Conservation (phyloP, 163 green algal species). For the Chlamydomonas reinhardtii region DNA sequence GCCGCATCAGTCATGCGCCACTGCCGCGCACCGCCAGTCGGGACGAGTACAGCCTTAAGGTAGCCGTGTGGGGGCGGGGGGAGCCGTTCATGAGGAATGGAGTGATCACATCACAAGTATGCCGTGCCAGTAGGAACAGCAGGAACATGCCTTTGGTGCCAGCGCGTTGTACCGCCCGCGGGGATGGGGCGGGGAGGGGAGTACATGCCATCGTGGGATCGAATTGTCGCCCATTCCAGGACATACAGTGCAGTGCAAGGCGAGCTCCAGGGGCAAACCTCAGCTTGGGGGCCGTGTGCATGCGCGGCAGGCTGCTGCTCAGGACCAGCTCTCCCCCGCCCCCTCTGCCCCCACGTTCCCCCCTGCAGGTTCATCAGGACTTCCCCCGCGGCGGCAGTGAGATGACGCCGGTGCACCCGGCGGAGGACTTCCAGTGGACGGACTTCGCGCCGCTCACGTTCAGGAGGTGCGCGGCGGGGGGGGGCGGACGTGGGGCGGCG, state of each 20-base stretch:
- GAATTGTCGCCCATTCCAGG: no score
- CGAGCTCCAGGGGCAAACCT: no score
- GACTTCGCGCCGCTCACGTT: conserved; percentile 94
- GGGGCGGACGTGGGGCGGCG: background rate
- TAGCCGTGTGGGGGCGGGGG: background rate
- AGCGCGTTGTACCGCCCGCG: no score
- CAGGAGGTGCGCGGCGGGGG: conserved; percentile 47
- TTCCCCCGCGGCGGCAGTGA: conserved; percentile 83
- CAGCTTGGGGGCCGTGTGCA: no score
- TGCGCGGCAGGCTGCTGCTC: no score
- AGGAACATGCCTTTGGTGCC: no score
- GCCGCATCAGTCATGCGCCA: conserved; percentile 34
- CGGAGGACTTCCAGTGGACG: conserved; percentile 94
- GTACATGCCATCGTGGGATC: no score
- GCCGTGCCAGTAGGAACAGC: no score
- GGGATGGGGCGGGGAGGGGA: no score
- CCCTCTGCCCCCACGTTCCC: background rate
- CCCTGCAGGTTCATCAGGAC: conserved; percentile 72
- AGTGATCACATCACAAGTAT: no score
- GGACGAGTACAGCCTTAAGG: conserved; percentile 22
- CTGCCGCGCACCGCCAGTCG: background rate
- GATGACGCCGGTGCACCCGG: conserved; percentile 71
- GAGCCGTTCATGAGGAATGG: background rate
- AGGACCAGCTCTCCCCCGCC: no score
- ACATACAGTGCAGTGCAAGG: no score